Evolutionary conservation across 257 asterid genomes (phyloP), one percentile per base, ranked within the genome.

Genomic region (Capsicum rhomboideum): DNA sequence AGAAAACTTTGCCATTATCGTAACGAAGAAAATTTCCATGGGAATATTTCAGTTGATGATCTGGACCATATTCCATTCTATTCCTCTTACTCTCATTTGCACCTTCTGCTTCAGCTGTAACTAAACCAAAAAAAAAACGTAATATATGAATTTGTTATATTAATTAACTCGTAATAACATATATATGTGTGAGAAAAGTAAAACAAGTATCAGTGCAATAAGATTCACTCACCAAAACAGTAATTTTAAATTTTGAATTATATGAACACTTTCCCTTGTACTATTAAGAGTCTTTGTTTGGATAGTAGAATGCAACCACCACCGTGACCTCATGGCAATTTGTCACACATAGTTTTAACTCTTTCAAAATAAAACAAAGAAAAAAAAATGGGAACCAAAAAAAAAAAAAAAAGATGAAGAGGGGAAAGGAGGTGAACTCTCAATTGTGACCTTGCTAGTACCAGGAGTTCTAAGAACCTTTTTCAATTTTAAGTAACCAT

Each of bases 91-190:
- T 85, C 34, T 12, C 49, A 1, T 37, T 83, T 68, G 23, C 82
- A 28, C 83, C 83, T 64, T 86, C 86, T 63, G 82, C 84, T 56
- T 84, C 88, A 85, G 67, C 84, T 79, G 3, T 26, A 61, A 31
- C 28, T 42, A 13, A 72, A 34, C 40, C 40, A 34, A n/a, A 6
- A 21, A 16, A 37, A 8, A 23, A 23, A 21, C 11, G 11, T 61
- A 16, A 56, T 8, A 4, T 40, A 56, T n/a, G 12, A 56, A 8
- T 7, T 56, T 5, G 59, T 6, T 8, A 8, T 53, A 14, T 53
- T 16, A 53, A 52, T 52, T 52, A 52, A 52, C 56, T 52, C 20
- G 20, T 16, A 52, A 14, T 5, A n/a, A 11, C 9, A 50, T 13
- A 50, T 52, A 4, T 14, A 52, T 14, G 20, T 4, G 20, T 4